Evolutionary conservation across 352 stramenopile genomes (phyloP), one percentile per base, ranked within the genome.

Genomic region (Proteromonas lacertae): DNA sequence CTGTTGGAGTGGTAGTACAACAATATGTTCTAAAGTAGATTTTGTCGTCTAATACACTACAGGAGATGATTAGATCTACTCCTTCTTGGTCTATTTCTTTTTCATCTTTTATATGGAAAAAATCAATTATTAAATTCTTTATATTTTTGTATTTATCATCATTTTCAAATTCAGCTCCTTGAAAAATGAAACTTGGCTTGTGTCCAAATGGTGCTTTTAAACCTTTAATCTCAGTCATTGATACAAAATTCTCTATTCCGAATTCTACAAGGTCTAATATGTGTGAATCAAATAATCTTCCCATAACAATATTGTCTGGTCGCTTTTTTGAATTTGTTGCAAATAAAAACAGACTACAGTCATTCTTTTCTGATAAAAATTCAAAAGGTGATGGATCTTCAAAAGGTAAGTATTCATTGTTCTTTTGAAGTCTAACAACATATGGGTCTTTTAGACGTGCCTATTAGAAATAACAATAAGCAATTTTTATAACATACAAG

Each of bases 341-440:
- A 12, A 23, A 33, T 8, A 25, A 30, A 25, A 34, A 39, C 16
- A 44, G 19, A 4, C 14, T 4, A 40, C 33, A 33, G 21, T 35
- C 32, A 26, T 46, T 41, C 16, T 40, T 41, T 25, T 10, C 4
- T 13, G 25, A 28, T n/a, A 41, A 19, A 31, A 33, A 45, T 38
- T 37, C 40, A 34, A 48, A 9, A 29, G 21, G 29, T n/a, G 16
- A 29, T 31, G 29, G 22, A 16, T 46, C 36, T 35, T 44, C 36
- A 12, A 48, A 42, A 26, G 38, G 39, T 20, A 22, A 4, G 9
- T 31, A 31, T 4, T 39, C 34, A 31, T 39, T 39, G 4, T 30
- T 39, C 2, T n/a, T 18, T n/a, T 8, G 3, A 4, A 39, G 25
- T 2, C 5, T 24, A 14, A 18, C 31, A 2, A 1, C 9, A 32